A percentile compares a stretch with the other conserved stretches of the same genome.
phyloP scores from a whole-genome alignment of 176 grass and related monocot genomes.

The Thalia dealbata region DNA sequence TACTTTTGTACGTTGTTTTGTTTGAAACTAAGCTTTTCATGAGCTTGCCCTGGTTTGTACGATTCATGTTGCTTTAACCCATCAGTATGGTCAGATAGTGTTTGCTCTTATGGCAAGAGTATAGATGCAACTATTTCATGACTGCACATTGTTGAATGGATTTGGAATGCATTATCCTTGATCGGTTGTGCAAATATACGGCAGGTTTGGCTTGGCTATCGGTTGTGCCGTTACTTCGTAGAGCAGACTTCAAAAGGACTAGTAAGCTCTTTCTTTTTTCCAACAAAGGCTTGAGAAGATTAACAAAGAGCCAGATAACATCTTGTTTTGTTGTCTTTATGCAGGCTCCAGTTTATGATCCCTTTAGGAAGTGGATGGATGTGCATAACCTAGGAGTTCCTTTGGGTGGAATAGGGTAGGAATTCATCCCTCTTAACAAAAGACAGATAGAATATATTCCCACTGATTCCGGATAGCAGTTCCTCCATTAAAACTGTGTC shows the following conservation, averaged over 20 bases:
- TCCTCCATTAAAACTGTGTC: not conserved
- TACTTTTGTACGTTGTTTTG: not conserved
- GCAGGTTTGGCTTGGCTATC: not conserved
- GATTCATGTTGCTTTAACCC: no score
- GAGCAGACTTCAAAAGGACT: constrained; percentile 1
- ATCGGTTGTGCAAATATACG: not conserved
- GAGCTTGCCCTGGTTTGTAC: no score
- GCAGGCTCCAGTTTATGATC: constrained; percentile 76
- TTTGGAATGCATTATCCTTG: not conserved
- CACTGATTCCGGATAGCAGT: not conserved
- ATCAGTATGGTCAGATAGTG: no score
- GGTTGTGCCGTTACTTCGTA: not conserved
- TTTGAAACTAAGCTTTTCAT: no score
- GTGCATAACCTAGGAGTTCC: constrained; percentile 78
- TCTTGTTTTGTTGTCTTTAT: constrained; percentile 5
- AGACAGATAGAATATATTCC: not conserved
- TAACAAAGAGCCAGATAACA: not conserved
- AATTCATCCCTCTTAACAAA: constrained; percentile 9
- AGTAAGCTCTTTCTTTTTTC: not conserved
- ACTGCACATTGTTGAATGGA: not conserved
- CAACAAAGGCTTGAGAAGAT: not conserved
- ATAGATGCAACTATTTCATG: not conserved
- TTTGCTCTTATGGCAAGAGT: no score
- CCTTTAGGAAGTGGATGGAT: constrained; percentile 57
- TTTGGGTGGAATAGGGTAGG: constrained; percentile 96